These are phyloP conservation scores for Hibiscus syriacus DNA, from an alignment of 345 rosid species.

Conservation along the genomic window DNA sequence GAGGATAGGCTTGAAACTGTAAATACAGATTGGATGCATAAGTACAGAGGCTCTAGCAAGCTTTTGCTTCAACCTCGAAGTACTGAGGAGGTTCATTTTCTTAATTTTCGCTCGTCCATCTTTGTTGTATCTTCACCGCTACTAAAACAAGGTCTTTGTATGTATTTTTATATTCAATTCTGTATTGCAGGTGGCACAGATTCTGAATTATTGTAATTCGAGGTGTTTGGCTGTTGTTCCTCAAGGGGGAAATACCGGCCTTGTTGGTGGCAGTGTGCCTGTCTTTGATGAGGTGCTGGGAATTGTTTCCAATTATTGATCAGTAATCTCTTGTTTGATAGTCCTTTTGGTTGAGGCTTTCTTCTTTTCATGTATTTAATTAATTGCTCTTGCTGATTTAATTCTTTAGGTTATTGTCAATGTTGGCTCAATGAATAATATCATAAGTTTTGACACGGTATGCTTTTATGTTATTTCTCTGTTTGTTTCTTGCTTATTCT, in stretches of 20 bases:
- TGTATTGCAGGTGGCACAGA: conserved; percentile 63
- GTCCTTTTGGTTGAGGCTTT: not conserved
- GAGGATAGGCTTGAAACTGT: conserved; percentile 62
- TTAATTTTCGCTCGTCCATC: not conserved
- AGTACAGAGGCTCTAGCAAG: conserved; percentile 76
- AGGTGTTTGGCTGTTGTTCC: conserved; percentile 91
- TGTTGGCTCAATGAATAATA: conserved; percentile 67
- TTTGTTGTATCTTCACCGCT: not conserved
- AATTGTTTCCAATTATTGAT: not conserved
- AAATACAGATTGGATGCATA: conserved; percentile 89
- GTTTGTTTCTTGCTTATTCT: not conserved
- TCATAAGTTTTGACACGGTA: conserved; percentile 77
- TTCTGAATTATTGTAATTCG: conserved; percentile 73
- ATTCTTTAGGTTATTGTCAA: conserved; percentile 66
- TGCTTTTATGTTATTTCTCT: not conserved
- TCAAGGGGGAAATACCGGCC: conserved; percentile 97
- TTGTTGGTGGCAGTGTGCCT: conserved; percentile 98
- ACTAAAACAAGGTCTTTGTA: not conserved
- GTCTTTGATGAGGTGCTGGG: conserved; percentile 83
- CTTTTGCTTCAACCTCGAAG: conserved; percentile 68
- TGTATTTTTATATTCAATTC: not conserved
- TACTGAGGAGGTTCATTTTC: conserved; percentile 59
- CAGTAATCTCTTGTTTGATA: not conserved
- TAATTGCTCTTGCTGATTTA: not conserved
- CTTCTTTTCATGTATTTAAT: not conserved